Evolutionary conservation across 2,329 filamentous ascomycete species (phyloP).

Genomic region (Stromatinia cepivora): DNA sequence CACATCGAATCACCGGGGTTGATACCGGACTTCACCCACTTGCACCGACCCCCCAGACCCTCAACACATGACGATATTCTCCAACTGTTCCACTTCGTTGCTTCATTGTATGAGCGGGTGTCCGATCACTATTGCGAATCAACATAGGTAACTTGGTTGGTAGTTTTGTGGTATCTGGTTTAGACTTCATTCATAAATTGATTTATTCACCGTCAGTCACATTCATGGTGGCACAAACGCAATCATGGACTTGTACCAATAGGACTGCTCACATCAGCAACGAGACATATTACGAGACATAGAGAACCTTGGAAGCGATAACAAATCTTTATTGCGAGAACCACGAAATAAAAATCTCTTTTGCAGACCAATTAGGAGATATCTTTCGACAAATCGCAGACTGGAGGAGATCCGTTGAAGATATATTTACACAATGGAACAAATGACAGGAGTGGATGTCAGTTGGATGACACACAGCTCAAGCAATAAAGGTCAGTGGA

Average conservation of each 20-base stretch:
- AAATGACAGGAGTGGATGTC: constrained; percentile 40
- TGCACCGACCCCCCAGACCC: neutral
- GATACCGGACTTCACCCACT: constrained; percentile 8
- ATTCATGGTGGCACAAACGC: constrained; percentile 22
- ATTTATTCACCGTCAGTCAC: constrained; percentile 1
- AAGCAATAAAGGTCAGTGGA: constrained; percentile 37
- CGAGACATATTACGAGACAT: constrained; percentile 12
- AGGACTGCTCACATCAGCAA: constrained; percentile 24
- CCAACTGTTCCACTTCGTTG: constrained; percentile 11
- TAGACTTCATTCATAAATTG: neutral
- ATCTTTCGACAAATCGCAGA: neutral
- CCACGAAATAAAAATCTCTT: neutral
- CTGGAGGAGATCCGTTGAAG: neutral
- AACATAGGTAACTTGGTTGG: neutral
- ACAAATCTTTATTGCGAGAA: constrained; percentile 15
- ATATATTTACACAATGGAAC: constrained; percentile 37
- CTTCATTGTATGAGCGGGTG: neutral
- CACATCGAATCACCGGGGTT: constrained; percentile 5
- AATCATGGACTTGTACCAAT: constrained; percentile 21
- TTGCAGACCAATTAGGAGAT: neutral
- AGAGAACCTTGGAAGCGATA: neutral
- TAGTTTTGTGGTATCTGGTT: neutral
- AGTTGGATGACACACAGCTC: constrained; percentile 41
- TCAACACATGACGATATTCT: constrained; percentile 15
- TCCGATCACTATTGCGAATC: constrained; percentile 13